Evolutionary conservation across 768 basidiomycete species (phyloP).

Genomic region (Myochromella boudieri): DNA sequence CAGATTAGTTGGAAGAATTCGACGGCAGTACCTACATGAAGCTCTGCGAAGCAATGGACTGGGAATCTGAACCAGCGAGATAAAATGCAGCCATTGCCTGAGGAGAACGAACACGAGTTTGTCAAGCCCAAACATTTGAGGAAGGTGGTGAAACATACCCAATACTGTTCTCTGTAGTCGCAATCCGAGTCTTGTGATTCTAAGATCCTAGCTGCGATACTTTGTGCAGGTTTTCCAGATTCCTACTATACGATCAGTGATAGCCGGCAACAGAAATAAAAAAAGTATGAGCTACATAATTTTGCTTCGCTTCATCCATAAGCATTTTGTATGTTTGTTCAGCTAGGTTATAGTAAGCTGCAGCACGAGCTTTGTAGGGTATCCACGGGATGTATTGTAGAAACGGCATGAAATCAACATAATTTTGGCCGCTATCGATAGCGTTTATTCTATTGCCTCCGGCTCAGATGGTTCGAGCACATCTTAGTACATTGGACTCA

Average conservation of each 20-base stretch:
- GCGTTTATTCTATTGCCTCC: neutral
- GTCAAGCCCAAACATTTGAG: neutral
- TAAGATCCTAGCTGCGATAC: constrained; percentile 1
- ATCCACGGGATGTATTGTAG: neutral
- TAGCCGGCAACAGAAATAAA: neutral
- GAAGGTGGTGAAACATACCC: neutral
- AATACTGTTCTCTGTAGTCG: constrained; percentile 3
- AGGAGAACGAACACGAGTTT: neutral
- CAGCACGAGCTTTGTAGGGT: neutral
- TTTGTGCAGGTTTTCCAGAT: neutral
- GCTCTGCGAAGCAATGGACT: constrained; percentile 2
- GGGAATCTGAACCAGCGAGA: constrained; percentile 1
- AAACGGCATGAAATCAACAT: constrained; percentile 2
- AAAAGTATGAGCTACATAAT: neutral
- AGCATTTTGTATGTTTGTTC: constrained; percentile 4
- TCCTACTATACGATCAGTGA: neutral
- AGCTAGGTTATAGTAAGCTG: neutral
- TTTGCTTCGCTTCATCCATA: constrained; percentile 3
- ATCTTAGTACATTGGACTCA: neutral
- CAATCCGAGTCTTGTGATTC: neutral
- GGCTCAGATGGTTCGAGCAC: neutral
- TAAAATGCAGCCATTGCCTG: constrained; percentile 1
- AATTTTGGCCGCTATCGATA: constrained; percentile 4
- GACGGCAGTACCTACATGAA: constrained; percentile 8
- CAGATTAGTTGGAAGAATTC: constrained; percentile 17